Evolutionary conservation across 306 rosid genomes (phyloP).

Genomic region (Vigna trinervia): DNA sequence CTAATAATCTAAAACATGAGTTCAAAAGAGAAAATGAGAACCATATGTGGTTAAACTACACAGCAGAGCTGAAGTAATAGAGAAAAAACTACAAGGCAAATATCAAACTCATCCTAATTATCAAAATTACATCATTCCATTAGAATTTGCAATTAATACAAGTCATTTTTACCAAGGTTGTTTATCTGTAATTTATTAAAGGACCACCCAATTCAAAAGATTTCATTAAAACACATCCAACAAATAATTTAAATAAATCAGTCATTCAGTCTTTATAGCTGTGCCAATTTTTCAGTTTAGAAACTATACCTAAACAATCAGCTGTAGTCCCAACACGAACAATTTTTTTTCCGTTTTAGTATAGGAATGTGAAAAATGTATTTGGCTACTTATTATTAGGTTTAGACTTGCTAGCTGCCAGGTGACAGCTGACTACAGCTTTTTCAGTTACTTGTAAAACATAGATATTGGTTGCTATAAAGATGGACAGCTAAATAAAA

Average conservation of each 20-base stretch:
- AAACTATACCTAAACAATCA: too few relatives aligned
- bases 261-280: not conserved
- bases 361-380: too few relatives aligned
- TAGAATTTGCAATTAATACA: not conserved
- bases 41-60: not conserved
- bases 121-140: not conserved
- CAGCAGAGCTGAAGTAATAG: not conserved
- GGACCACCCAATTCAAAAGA: not conserved
- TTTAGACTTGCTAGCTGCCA: too few relatives aligned
- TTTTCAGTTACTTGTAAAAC: too few relatives aligned
- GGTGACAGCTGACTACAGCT: too few relatives aligned
- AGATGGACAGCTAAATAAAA: too few relatives aligned
- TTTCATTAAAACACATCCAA: not conserved
- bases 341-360: too few relatives aligned
- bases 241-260: not conserved
- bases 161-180: not conserved
- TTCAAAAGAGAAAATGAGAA: constrained; percentile 12
- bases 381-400: too few relatives aligned
- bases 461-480: too few relatives aligned
- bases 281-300: not conserved
- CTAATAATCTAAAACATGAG: not conserved
- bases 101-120: not conserved
- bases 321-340: too few relatives aligned
- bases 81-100: not conserved
- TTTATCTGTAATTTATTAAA: not conserved